Conservation (phyloP, 768 basidiomycete genomes). For the Tricholoma bakamatsutake region DNA sequence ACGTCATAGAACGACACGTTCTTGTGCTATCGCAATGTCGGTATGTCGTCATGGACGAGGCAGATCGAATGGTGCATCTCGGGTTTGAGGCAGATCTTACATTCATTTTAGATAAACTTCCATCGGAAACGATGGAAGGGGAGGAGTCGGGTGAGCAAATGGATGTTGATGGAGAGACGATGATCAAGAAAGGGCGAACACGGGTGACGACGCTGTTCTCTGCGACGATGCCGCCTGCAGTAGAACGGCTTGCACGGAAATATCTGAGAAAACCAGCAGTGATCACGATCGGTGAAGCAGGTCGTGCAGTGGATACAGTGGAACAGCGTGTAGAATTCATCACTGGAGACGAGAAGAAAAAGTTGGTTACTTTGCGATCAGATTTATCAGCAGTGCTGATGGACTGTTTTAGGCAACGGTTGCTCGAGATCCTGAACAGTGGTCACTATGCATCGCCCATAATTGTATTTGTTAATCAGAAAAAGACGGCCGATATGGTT, state of each 20-base stretch:
- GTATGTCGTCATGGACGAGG: constrained; percentile 99
- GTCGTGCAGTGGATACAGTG: constrained; percentile 96
- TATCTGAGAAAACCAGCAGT: constrained; percentile 90
- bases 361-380: constrained; percentile 39
- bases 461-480: constrained; percentile 99
- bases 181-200: constrained; percentile 71
- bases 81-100: constrained; percentile 94
- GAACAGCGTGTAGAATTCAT: constrained; percentile 96
- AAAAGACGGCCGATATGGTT: constrained; percentile 98
- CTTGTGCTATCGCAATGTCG: constrained; percentile 95
- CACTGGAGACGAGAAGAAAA: constrained; percentile 92
- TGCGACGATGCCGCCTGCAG: constrained; percentile 97
- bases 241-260: constrained; percentile 91
- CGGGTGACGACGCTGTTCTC: constrained; percentile 96
- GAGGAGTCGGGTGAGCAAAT: constrained; percentile 71
- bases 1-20: constrained; percentile 93
- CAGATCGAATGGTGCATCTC: constrained; percentile 97
- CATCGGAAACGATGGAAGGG: constrained; percentile 81
- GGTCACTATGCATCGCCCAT: constrained; percentile 83
- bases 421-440: constrained; percentile 92
- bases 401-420: constrained; percentile 49
- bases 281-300: constrained; percentile 97
- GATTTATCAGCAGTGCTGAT: constrained; percentile 4
- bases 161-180: constrained; percentile 69
- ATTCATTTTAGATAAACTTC: constrained; percentile 91